phyloP scores from a whole-genome alignment of 1,284 basidiomycete species.

The Fomitopsis betulina region DNA sequence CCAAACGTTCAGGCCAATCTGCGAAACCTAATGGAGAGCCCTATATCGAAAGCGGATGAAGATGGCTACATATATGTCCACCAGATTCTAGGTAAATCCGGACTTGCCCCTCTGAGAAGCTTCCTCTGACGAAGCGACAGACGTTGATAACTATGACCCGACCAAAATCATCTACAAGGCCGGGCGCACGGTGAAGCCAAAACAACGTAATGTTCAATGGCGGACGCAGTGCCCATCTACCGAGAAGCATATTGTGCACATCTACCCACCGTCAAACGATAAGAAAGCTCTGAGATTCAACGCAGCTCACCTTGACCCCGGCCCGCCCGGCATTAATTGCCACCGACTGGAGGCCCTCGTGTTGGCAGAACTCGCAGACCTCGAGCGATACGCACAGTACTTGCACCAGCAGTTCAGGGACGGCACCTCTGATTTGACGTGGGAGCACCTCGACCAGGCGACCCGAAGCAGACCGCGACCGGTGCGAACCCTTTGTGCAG shows the following conservation, averaged over 20 bases:
- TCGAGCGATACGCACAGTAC: constrained; percentile 55
- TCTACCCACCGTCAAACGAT: constrained; percentile 42
- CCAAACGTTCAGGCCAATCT: constrained; percentile 58
- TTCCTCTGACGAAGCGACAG: background rate
- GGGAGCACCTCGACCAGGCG: constrained; percentile 19
- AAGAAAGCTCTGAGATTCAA: constrained; percentile 33
- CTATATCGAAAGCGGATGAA: constrained; percentile 52
- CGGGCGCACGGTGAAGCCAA: background rate
- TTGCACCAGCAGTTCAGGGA: constrained; percentile 45
- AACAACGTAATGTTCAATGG: background rate
- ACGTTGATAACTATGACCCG: background rate
- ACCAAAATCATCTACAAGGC: background rate
- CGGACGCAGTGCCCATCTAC: background rate
- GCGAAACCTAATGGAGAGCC: constrained; percentile 66
- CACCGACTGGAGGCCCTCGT: constrained; percentile 61
- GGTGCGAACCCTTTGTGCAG: constrained; percentile 27
- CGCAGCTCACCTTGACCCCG: constrained; percentile 45
- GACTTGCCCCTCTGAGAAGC: background rate
- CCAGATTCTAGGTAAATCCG: constrained; percentile 57
- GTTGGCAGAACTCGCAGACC: constrained; percentile 70
- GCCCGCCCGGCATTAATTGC: constrained; percentile 44
- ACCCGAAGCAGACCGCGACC: constrained; percentile 11
- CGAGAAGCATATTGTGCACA: constrained; percentile 26
- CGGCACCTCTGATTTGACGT: background rate
- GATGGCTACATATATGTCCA: constrained; percentile 76